A percentile compares a stretch with the other conserved stretches of the same genome.
phyloP scores from a whole-genome alignment of 352 stramenopile genomes.

The Pythium scleroteichum region DNA sequence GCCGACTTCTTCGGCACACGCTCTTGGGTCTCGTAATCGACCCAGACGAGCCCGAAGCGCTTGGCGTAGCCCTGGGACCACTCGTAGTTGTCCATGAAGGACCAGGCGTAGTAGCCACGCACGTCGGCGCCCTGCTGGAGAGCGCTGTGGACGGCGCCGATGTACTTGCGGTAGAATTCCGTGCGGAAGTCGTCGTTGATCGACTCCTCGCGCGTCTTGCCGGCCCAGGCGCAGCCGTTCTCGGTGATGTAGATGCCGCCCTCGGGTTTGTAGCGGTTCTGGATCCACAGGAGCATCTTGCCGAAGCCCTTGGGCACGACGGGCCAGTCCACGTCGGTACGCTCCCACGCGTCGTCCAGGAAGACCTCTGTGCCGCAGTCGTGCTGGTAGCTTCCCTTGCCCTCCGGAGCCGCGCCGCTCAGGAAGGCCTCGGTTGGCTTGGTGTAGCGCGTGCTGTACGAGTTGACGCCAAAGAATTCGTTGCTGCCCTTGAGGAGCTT shows the following conservation, averaged over 20 bases:
- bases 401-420: slow-evolving; percentile 24
- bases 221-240: slow-evolving; percentile 82
- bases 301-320: slow-evolving; percentile 76
- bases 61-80: slow-evolving; percentile 77
- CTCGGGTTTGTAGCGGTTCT: slow-evolving; percentile 72
- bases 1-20: slow-evolving; percentile 59
- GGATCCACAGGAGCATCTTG: slow-evolving; percentile 87
- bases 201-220: slow-evolving; percentile 67
- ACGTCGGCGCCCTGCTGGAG: slow-evolving; percentile 53
- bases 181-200: slow-evolving; percentile 74
- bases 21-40: slow-evolving; percentile 57
- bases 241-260: slow-evolving; percentile 90
- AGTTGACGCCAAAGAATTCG: slow-evolving; percentile 1
- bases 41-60: slow-evolving; percentile 55
- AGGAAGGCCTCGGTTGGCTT: not conserved
- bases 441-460: slow-evolving; percentile 1
- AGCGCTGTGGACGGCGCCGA: slow-evolving; percentile 61
- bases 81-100: slow-evolving; percentile 95
- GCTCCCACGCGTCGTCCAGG: slow-evolving; percentile 53
- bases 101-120: slow-evolving; percentile 90
- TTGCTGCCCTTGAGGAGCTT: not conserved
- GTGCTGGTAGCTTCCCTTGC: slow-evolving; percentile 35
- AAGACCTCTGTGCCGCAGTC: slow-evolving; percentile 45
- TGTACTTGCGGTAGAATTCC: slow-evolving; percentile 83
- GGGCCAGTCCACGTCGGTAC: slow-evolving; percentile 82